Evolutionary conservation across 1,284 basidiomycete species (phyloP), one percentile per base, ranked within the genome.

Genomic region (Irpex sp.): DNA sequence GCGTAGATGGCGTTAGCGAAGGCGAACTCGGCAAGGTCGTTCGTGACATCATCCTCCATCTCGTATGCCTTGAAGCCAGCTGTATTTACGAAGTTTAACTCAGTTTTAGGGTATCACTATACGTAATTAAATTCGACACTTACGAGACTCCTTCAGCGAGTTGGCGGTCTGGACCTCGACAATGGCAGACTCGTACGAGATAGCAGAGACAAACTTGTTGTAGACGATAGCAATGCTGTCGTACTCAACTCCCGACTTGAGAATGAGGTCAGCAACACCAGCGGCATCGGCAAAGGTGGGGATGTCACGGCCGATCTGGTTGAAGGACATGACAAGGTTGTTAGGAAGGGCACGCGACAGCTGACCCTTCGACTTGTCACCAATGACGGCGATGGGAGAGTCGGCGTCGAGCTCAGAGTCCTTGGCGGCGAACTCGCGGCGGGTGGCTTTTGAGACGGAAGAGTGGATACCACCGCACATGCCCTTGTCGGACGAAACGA

Each of bases 391-490:
- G 76, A 97, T 74, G 57, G 87, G 84, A 8, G 88, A 87, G 63
- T 88, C 84, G 31, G 83, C 72, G 66, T 88, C 84, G 57, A 87
- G 79, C 57, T 86, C 79, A 54, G 82, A 80, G 61, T 78, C 76
- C 58, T 77, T 75, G 68, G 83, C 82, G 43, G 77, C 76, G 58
- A 90, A 72, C 57, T 86, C 89, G 65, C 84, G 84, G 70, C 93
- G 93, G 65, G 94, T 92, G 59, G 87, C 85, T 81, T 98, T 98
- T 70, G 93, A 86, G 73, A 99, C 93, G 65, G 94, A 95, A 50
- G 97, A 98, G 84, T 99, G 97, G 75, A 99, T 98, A 88, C 97
- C 97, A 81, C 97, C 97, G 78, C 97, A 99, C 64, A 99, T 93
- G 81, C 97, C 97, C 83, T 97, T 97, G 88, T 99, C 97, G 63